Evolutionary conservation across 331 rosid species (phyloP).

Genomic region (Spiraea crenata): DNA sequence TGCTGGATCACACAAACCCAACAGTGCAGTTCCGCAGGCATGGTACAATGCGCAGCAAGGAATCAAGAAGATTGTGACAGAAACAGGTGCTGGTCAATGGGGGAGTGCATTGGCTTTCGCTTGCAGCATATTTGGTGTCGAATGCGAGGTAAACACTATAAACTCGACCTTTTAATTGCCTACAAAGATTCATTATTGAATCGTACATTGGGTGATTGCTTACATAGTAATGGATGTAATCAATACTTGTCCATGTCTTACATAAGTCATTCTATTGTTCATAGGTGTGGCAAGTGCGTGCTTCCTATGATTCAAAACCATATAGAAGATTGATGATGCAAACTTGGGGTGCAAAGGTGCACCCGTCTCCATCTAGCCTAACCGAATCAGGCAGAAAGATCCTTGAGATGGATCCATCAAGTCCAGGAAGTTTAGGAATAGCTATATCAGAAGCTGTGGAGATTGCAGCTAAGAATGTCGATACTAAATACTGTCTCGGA

Average conservation of each 20-base stretch:
- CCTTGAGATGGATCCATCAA: slow-evolving; percentile 65
- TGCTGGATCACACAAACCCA: slow-evolving; percentile 93
- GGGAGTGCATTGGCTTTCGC: slow-evolving; percentile 96
- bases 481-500: slow-evolving; percentile 88
- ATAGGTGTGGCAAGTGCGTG: slow-evolving; percentile 99
- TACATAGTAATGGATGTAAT: too few relatives aligned
- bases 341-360: slow-evolving; percentile 95
- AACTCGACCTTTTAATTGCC: not conserved
- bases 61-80: slow-evolving; percentile 80
- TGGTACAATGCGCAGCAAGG: slow-evolving; percentile 88
- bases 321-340: slow-evolving; percentile 92
- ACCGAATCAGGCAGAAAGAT: slow-evolving; percentile 70
- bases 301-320: slow-evolving; percentile 86
- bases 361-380: slow-evolving; percentile 78
- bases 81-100: slow-evolving; percentile 99
- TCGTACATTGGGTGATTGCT: too few relatives aligned
- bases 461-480: slow-evolving; percentile 66
- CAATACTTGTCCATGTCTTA: not conserved
- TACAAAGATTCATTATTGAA: not conserved
- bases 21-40: slow-evolving; percentile 92
- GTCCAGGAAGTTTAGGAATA: slow-evolving; percentile 95
- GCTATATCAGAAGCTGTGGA: slow-evolving; percentile 97
- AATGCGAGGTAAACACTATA: slow-evolving; percentile 60
- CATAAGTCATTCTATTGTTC: not conserved
- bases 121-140: slow-evolving; percentile 77